Evolutionary conservation across 2,329 filamentous ascomycete genomes (phyloP).

Genomic region (Neocucurbitaria cava): DNA sequence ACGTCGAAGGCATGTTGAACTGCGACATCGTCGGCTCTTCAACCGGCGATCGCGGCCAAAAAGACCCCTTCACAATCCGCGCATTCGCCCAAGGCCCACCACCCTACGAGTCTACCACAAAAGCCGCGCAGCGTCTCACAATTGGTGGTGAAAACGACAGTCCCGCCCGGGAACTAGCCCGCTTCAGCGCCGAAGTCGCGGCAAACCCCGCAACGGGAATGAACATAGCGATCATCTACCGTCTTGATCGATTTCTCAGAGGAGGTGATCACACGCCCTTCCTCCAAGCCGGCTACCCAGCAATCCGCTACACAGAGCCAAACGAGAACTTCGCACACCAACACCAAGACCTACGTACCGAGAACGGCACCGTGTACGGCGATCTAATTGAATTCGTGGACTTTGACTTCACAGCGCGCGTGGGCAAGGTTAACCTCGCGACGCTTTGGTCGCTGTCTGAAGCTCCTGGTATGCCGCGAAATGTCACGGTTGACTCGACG

Average conservation of each 20-base stretch:
- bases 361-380: constrained; percentile 61
- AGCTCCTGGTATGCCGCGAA: constrained; percentile 58
- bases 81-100: constrained; percentile 61
- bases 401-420: constrained; percentile 61
- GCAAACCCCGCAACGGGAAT: constrained; percentile 61
- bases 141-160: constrained; percentile 61
- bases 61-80: constrained; percentile 61
- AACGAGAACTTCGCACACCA: constrained; percentile 65
- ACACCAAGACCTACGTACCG: constrained; percentile 61
- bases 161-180: constrained; percentile 62
- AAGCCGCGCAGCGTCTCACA: constrained; percentile 50
- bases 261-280: constrained; percentile 65
- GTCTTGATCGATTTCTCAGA: constrained; percentile 63
- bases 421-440: constrained; percentile 63
- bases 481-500: constrained; percentile 59
- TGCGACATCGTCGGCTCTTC: constrained; percentile 65
- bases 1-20: constrained; percentile 65
- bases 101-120: constrained; percentile 51
- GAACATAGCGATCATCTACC: constrained; percentile 64
- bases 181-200: constrained; percentile 63
- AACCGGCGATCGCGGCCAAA: constrained; percentile 54
- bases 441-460: constrained; percentile 62
- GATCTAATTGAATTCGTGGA: constrained; percentile 65
- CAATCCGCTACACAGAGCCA: constrained; percentile 64
- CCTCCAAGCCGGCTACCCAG: constrained; percentile 62